Conservation (phyloP, 2,329 filamentous ascomycete species). For the Penicillium frequentans region DNA sequence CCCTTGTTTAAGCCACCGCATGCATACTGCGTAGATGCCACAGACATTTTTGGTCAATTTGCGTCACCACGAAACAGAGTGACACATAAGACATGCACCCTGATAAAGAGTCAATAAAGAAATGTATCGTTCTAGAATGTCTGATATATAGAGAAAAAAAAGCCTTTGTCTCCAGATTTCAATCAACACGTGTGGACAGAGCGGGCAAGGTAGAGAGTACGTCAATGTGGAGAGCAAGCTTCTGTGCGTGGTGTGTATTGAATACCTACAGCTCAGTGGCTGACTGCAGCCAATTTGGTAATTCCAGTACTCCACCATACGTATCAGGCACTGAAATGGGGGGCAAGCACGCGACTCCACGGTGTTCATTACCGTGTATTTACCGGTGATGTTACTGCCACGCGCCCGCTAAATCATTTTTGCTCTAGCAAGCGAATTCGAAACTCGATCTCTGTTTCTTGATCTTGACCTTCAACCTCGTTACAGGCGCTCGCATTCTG, state of each 20-base stretch:
- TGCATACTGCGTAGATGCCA: conserved; percentile 12
- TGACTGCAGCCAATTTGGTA: conserved; percentile 9
- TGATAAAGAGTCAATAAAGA: background rate
- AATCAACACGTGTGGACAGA: background rate
- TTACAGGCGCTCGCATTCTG: conserved; percentile 31
- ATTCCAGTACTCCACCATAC: conserved; percentile 9
- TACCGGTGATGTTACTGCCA: conserved; percentile 26
- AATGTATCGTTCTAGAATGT: background rate
- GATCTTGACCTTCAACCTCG: conserved; percentile 27
- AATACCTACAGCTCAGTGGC: conserved; percentile 7
- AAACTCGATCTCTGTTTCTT: conserved; percentile 31
- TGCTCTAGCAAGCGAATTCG: conserved; percentile 27
- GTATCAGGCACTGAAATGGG: background rate
- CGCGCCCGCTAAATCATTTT: conserved; percentile 32
- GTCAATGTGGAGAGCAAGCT: background rate
- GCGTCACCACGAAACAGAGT: background rate
- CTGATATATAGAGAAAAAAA: background rate
- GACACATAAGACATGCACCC: background rate
- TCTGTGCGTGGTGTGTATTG: conserved; percentile 17
- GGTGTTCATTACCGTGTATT: conserved; percentile 20
- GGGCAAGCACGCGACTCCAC: conserved; percentile 14
- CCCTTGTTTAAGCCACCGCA: conserved; percentile 14
- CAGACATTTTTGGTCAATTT: conserved; percentile 1
- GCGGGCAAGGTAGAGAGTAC: conserved; percentile 5
- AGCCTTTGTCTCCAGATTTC: background rate